phyloP scores from a whole-genome alignment of 495 filamentous ascomycete species.

The Wilcoxina mikolae region DNA sequence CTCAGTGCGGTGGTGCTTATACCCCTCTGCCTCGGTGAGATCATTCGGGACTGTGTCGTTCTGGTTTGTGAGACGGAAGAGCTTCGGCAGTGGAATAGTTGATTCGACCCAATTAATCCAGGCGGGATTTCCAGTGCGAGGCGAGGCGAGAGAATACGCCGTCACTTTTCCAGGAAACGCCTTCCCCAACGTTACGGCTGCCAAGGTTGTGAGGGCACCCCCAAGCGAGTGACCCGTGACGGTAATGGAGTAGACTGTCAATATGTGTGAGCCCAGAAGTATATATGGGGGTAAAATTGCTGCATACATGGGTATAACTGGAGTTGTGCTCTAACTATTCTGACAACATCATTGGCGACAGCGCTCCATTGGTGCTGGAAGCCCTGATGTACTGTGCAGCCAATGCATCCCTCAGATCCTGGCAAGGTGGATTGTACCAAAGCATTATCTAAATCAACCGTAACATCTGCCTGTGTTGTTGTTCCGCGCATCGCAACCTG shows the following conservation, averaged over 20 bases:
- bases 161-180: constrained; percentile 31
- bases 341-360: constrained; percentile 31
- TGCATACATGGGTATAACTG: constrained; percentile 31
- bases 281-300: no score
- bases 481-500: constrained; percentile 2
- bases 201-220: constrained; percentile 48
- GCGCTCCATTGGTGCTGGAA: constrained; percentile 41
- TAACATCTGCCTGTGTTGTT: constrained; percentile 10
- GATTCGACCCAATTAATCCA: constrained; percentile 44
- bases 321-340: constrained; percentile 26
- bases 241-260: constrained; percentile 40
- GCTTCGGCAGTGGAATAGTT: constrained; percentile 31
- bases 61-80: constrained; percentile 52
- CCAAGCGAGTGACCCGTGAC: constrained; percentile 58
- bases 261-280: no score
- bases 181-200: constrained; percentile 42
- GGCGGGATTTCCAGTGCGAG: constrained; percentile 47
- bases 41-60: constrained; percentile 53
- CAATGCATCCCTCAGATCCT: constrained; percentile 33
- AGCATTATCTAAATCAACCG: constrained; percentile 35
- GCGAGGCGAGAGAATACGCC: constrained; percentile 43
- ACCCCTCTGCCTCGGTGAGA: constrained; percentile 43
- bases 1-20: constrained; percentile 50
- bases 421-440: constrained; percentile 33
- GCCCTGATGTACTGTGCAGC: constrained; percentile 37